phyloP scores from a whole-genome alignment of 1,284 basidiomycete species.

The Puccinia horiana region DNA sequence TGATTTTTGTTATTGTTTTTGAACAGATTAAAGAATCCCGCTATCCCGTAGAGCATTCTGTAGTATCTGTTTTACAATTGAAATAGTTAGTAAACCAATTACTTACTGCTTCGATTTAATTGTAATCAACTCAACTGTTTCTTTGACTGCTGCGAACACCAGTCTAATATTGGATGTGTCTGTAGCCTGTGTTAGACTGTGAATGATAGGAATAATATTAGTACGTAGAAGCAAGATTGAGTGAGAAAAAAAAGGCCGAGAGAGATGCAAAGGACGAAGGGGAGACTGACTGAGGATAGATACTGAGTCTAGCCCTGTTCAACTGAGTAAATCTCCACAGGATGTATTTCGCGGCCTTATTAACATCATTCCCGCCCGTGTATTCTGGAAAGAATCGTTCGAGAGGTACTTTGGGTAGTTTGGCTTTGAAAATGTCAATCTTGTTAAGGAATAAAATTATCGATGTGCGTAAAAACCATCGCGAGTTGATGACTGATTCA shows the following conservation, averaged over 20 bases:
- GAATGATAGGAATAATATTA: conserved; percentile 55
- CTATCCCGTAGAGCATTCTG: conserved; percentile 83
- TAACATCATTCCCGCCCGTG: conserved; percentile 87
- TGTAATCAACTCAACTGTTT: conserved; percentile 63
- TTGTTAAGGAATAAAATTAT: conserved; percentile 94
- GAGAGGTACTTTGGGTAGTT: conserved; percentile 81
- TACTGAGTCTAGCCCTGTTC: conserved; percentile 80
- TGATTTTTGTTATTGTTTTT: not conserved
- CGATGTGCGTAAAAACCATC: conserved; percentile 91
- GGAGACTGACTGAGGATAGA: conserved; percentile 72
- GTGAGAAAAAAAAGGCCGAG: not conserved
- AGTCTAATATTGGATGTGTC: conserved; percentile 72
- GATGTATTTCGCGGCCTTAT: conserved; percentile 97
- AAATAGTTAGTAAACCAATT: not conserved
- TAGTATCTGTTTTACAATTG: conserved; percentile 64
- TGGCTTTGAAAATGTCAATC: conserved; percentile 92
- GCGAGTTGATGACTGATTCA: conserved; percentile 93
- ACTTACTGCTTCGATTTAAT: too few species aligned
- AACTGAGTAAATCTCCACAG: conserved; percentile 96
- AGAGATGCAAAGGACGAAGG: not conserved
- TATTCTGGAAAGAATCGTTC: conserved; percentile 93
- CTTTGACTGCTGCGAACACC: conserved; percentile 94
- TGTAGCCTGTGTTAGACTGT: conserved; percentile 65
- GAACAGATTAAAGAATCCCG: conserved; percentile 66
- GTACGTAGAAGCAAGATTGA: not conserved